phyloP scores from a whole-genome alignment of 2,329 filamentous ascomycete genomes.

The Aspergillus pseudoviridinutans region DNA sequence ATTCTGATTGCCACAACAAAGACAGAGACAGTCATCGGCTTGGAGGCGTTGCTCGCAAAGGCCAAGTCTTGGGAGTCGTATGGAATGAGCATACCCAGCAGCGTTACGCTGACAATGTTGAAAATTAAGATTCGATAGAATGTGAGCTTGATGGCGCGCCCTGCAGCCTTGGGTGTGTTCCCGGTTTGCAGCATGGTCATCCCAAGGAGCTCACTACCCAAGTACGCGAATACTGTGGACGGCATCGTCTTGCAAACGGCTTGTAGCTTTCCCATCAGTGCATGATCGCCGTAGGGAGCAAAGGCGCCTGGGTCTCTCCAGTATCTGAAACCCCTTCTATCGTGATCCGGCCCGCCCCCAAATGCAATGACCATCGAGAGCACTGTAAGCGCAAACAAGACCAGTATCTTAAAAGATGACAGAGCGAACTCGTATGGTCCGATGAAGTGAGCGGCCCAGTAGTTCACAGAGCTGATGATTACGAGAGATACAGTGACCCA shows the following conservation, averaged over 20 bases:
- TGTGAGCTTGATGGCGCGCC: constrained; percentile 71
- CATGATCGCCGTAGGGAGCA: constrained; percentile 35
- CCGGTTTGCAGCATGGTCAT: constrained; percentile 72
- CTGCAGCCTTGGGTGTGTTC: constrained; percentile 70
- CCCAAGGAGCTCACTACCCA: constrained; percentile 71
- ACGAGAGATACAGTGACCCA: constrained; percentile 69
- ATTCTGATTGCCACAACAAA: constrained; percentile 69
- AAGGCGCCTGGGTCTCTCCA: constrained; percentile 60
- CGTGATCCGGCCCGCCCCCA: constrained; percentile 60
- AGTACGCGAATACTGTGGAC: constrained; percentile 72
- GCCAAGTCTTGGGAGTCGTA: constrained; percentile 59
- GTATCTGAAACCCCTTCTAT: constrained; percentile 61
- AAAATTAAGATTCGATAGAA: constrained; percentile 79
- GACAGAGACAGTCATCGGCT: constrained; percentile 59
- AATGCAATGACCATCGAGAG: constrained; percentile 60
- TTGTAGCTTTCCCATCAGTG: constrained; percentile 50
- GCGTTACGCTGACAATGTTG: constrained; percentile 68
- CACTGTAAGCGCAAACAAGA: constrained; percentile 62
- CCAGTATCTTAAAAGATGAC: constrained; percentile 61
- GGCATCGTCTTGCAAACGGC: constrained; percentile 67
- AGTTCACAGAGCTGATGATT: constrained; percentile 61
- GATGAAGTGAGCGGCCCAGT: constrained; percentile 62
- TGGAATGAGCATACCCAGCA: constrained; percentile 72
- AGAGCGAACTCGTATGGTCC: constrained; percentile 59
- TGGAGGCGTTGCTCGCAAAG: constrained; percentile 42